Base-by-base conservation (phyloP, 441 rosid genomes). In the Melastoma candidum region DNA sequence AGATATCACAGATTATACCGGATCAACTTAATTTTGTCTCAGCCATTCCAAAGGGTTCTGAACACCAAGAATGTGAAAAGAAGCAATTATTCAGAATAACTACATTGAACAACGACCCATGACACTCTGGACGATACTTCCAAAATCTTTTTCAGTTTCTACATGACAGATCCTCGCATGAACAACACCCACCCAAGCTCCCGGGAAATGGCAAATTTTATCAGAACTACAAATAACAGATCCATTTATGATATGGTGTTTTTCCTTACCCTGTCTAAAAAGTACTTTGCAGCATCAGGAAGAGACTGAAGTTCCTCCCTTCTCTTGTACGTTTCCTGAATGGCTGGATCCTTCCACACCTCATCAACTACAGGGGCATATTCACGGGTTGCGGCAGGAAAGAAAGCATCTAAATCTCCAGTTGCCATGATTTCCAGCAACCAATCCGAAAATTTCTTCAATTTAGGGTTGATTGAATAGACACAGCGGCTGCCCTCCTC, bases 321-420 rank as follows among this genome's bases (percentile, higher is more conserved):
- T 71, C 99, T 79, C 68, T 57, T 82, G 61, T 82, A 90, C 2
- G 97, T 85, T 27, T 85, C 95, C 69, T 94, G 94, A 64, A 87
- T 78, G 9, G 99, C 99, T 2, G 90, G 94, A 85, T 90, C 96
- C 74, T 71, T 94, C 99, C 97, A 94, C 54, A 90, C 80, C 74
- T 94, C 99, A 64, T 94, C 99, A 48, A 94, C 97, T 63, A 94
- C 72, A 0, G 97, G 99, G 64, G 97, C 99, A 54, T 90, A 94
- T 61, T 94, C 99, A 2, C 97, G 96, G 7, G 99, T 85, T 58
- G 99, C 99, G 1, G 99, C 99, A 13, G 99, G 99, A 66, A 94
- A 94, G 75, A 94, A 87, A 7, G 99, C 95, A 68, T 90, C 97
- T 55, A 94, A 75, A 68, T 94, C 99, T 49, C 99, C 99, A 1